Evolutionary conservation across 1,284 basidiomycete species (phyloP), one percentile per base, ranked within the genome.

Genomic region (Xerocomus minutiporus): DNA sequence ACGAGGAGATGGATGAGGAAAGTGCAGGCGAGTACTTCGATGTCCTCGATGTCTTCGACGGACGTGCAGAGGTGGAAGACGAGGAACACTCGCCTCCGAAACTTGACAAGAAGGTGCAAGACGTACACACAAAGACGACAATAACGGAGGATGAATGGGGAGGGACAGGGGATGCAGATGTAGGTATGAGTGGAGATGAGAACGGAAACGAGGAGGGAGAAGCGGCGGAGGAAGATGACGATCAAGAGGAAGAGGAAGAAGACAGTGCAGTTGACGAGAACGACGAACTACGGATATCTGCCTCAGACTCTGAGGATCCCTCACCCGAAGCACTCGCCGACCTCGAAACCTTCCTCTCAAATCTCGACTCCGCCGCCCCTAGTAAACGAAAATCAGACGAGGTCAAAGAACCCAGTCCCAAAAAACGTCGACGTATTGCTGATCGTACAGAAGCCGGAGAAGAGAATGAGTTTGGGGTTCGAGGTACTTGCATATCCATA

Each of bases 401-500:
- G 8, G 59, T 53, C 3, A 60, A 65, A 5, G 56, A 61, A 31
- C 50, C 56, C 31, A 65, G 59, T 28, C 67, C 69, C 8, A 71
- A 78, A 52, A 88, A 88, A 64, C 81, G 84, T 38, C 80, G 84
- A 13, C 66, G 86, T 2, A 65, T 91, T 35, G 75, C 80, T 52
- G 92, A 94, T 61, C 77, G 77, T 40, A 88, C 84, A 2, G 87
- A 91, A 64, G 82, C 81, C 29, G 87, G 89, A 3, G 76, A 77
- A 29, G 91, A 93, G 69, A 84, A 79, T 60, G 88, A 88, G 61
- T 91, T 88, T 61, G 76, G 80, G 17, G 78, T 74, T 45, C 66
- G 73, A 57, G 78, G 84, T 85, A 61, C 15, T n/a, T n/a, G 23
- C 8, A 13, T 40, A 6, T 25, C 17, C 20, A 20, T 20, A 20